Conservation (phyloP, 2,329 filamentous ascomycete genomes). For the Sporothrix humicola region DNA sequence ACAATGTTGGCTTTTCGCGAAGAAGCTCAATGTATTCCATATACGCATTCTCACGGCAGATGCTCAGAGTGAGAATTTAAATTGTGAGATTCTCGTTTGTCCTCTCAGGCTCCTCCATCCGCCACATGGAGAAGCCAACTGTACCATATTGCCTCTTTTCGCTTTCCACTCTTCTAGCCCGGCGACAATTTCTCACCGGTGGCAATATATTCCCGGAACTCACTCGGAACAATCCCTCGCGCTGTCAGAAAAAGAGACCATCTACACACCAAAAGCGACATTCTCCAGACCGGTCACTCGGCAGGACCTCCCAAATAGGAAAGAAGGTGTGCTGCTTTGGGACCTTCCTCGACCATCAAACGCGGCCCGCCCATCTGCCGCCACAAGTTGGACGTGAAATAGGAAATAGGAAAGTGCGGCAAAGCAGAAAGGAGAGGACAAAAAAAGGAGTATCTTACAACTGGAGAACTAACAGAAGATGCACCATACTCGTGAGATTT, state of each 20-base stretch:
- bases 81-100: not conserved
- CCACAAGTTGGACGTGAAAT: not conserved
- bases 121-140: not conserved
- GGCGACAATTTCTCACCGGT: not conserved
- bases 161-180: not conserved
- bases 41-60: not conserved
- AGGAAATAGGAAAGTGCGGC: not conserved
- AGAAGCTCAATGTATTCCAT: not conserved
- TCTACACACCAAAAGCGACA: not conserved
- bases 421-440: not conserved
- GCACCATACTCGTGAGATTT: not conserved
- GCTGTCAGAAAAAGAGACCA: no score
- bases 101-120: not conserved
- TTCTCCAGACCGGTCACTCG: not conserved
- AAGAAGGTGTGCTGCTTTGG: not conserved
- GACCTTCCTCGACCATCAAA: slow-evolving; percentile 19
- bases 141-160: not conserved
- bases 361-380: slow-evolving; percentile 17
- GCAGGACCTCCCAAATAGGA: slow-evolving; percentile 17
- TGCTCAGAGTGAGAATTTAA: not conserved
- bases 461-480: not conserved
- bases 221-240: not conserved
- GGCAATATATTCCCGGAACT: slow-evolving; percentile 10
- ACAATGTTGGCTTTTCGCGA: no score
- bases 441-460: not conserved